Base-by-base conservation (phyloP, 176 grass and related monocot genomes). In the Triticum dicoccoides region DNA sequence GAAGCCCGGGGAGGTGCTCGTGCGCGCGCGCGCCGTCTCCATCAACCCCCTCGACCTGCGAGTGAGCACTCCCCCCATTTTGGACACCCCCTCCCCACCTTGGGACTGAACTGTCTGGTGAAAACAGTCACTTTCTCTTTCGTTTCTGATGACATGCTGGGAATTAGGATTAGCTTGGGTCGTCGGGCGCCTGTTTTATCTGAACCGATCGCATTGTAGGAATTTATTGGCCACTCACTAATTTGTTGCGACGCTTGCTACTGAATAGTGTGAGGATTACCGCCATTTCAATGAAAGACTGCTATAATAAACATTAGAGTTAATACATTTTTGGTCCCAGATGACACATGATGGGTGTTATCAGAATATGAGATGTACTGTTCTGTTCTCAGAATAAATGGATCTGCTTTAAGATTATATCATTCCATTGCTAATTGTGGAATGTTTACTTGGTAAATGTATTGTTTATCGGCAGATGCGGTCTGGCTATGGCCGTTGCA, bases 1-100 rank as follows among this genome's bases (percentile, higher is more conserved):
- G 90, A 98, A 92, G 81, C 84, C 93, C 2, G 66, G 79, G 65
- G 93, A 98, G 59, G 93, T 98, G 79, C 96, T 98, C 29, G 96
- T 98, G 35, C 90, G 92, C 73, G 73, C 96, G 21, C 92, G 96
- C 35, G 96, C 96, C 69, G 90, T 98, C 64, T 93, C 96, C 34
- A 91, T 98, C 81, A 98, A 98, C 87, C 96, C 96, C 11, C 76
- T 98, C 51, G 93, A 98, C 80, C 63, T 96, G 71, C 90, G 93
- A 84, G 96, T 98, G 91, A 98, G 96, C 82, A 15, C 23, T 84
- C 32, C 18, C 32, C 17, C 5, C 78, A 20, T 79, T 88, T 74
- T 38, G 25, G 25, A 80, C 15, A 29, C 14, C 41, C 2, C 81
- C 41, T 45, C 17, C 29, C 56, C 12, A 1, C 54, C 33, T 73